Conservation (phyloP, 2,329 filamentous ascomycete species). For the Neonectria punicea region DNA sequence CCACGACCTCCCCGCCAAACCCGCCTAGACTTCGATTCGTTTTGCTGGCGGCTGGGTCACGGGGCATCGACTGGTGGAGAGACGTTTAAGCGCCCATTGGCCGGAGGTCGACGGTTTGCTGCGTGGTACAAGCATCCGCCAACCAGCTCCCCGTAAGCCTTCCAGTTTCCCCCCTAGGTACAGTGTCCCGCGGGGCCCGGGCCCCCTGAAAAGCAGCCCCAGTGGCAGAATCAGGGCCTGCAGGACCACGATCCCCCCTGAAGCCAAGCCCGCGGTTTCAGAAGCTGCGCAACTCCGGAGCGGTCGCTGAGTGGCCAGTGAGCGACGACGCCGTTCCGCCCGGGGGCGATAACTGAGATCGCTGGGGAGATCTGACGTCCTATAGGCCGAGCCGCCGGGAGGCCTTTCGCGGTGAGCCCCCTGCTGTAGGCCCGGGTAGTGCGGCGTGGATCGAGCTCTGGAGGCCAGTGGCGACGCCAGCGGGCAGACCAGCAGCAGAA, state of each 20-base stretch:
- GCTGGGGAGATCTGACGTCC: constrained; percentile 31
- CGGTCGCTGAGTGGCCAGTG: constrained; percentile 34
- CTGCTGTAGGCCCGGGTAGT: constrained; percentile 6
- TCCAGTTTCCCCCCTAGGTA: neutral
- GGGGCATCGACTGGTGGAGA: constrained; percentile 38
- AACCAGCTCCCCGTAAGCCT: constrained; percentile 31
- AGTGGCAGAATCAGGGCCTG: constrained; percentile 29
- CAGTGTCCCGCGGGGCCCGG: too few species aligned
- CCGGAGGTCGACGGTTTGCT: constrained; percentile 7
- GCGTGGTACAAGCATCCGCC: constrained; percentile 7
- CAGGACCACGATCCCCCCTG: constrained; percentile 24
- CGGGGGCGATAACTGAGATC: constrained; percentile 37
- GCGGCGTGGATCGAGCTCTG: constrained; percentile 16
- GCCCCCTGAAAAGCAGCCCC: neutral
- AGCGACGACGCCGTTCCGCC: constrained; percentile 24
- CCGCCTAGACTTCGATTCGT: constrained; percentile 2
- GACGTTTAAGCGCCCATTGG: constrained; percentile 23
- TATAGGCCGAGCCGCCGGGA: constrained; percentile 33
- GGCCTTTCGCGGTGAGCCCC: constrained; percentile 21
- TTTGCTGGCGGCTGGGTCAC: constrained; percentile 35
- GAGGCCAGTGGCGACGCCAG: constrained; percentile 8
- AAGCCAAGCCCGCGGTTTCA: constrained; percentile 38
- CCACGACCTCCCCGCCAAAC: neutral
- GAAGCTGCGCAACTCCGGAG: constrained; percentile 27
- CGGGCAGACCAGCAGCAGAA: constrained; percentile 3